Conservation (phyloP, 2,329 filamentous ascomycete species). For the Penicillium freii region DNA sequence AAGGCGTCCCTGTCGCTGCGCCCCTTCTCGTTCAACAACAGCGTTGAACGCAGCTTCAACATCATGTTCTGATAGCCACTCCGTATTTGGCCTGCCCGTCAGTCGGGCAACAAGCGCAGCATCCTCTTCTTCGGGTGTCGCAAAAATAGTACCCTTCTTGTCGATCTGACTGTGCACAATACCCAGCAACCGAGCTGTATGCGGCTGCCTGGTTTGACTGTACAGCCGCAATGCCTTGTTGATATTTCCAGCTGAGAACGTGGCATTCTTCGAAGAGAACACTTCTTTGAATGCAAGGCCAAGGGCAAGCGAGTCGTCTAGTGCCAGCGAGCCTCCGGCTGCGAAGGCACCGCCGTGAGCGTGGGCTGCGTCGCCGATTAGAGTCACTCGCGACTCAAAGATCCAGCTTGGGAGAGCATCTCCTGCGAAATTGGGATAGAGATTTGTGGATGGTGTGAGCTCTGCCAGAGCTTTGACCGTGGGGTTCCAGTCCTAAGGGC, state of each 20-base stretch:
- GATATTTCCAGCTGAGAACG: slow-evolving; percentile 19
- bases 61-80: slow-evolving; percentile 51
- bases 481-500: slow-evolving; percentile 46
- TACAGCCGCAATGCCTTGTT: slow-evolving; percentile 40
- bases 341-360: slow-evolving; percentile 33
- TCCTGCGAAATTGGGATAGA: slow-evolving; percentile 48
- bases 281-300: slow-evolving; percentile 41
- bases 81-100: slow-evolving; percentile 37
- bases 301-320: slow-evolving; percentile 43
- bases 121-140: slow-evolving; percentile 34
- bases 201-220: slow-evolving; percentile 44
- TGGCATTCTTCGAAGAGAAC: slow-evolving; percentile 15
- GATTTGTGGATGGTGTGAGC: slow-evolving; percentile 40
- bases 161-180: slow-evolving; percentile 32
- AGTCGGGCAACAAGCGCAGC: slow-evolving; percentile 39
- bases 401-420: slow-evolving; percentile 45
- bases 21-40: slow-evolving; percentile 1
- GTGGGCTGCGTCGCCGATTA: slow-evolving; percentile 33
- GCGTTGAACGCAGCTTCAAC: slow-evolving; percentile 41
- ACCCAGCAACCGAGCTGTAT: slow-evolving; percentile 40
- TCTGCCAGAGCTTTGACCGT: slow-evolving; percentile 43
- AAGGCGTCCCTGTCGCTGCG: not conserved
- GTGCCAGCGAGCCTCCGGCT: slow-evolving; percentile 31
- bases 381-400: slow-evolving; percentile 32
- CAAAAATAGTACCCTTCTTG: not conserved